Evolutionary conservation across 2,329 filamentous ascomycete species (phyloP).

Genomic region (Hypoxylon sp.): DNA sequence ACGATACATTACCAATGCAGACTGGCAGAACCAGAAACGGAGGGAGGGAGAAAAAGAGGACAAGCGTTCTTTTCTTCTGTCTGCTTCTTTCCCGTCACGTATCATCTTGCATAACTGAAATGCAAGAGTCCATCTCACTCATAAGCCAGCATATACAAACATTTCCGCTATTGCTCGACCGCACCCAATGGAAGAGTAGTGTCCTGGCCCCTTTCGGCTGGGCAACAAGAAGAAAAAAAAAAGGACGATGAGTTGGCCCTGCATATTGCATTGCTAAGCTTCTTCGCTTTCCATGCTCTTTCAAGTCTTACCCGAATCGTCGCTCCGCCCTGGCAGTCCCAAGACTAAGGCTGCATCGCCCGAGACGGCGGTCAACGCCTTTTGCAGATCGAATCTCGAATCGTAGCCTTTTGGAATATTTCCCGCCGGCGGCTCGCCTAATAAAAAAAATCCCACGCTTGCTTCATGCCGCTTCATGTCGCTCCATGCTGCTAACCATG

Average conservation of each 20-base stretch:
- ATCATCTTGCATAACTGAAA: conserved; percentile 34
- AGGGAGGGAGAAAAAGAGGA: conserved; percentile 15
- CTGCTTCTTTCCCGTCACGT: conserved; percentile 23
- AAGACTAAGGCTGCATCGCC: conserved; percentile 36
- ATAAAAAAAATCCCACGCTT: conserved; percentile 32
- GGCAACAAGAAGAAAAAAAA: not conserved
- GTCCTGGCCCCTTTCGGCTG: conserved; percentile 14
- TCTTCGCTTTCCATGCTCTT: conserved; percentile 37
- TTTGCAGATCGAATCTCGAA: conserved; percentile 32
- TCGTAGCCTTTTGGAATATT: conserved; percentile 38
- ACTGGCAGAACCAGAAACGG: conserved; percentile 12
- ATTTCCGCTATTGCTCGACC: conserved; percentile 25
- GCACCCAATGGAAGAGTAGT: conserved; percentile 11
- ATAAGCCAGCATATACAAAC: conserved; percentile 34
- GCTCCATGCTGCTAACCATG: not conserved
- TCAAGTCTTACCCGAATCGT: conserved; percentile 36
- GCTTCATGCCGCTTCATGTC: not conserved
- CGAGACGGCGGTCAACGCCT: conserved; percentile 41
- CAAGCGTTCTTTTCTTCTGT: not conserved
- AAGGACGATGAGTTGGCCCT: conserved; percentile 45
- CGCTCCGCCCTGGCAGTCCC: conserved; percentile 32
- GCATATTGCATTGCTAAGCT: conserved; percentile 46
- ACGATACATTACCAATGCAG: conserved; percentile 2
- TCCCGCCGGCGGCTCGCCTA: conserved; percentile 38
- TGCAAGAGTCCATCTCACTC: conserved; percentile 41